Percentiles rank a stretch among this genome's conserved stretches.
These are phyloP conservation scores for Leccinum longicurvipes DNA, from an alignment of 768 basidiomycete genomes.

Conservation along the genomic window DNA sequence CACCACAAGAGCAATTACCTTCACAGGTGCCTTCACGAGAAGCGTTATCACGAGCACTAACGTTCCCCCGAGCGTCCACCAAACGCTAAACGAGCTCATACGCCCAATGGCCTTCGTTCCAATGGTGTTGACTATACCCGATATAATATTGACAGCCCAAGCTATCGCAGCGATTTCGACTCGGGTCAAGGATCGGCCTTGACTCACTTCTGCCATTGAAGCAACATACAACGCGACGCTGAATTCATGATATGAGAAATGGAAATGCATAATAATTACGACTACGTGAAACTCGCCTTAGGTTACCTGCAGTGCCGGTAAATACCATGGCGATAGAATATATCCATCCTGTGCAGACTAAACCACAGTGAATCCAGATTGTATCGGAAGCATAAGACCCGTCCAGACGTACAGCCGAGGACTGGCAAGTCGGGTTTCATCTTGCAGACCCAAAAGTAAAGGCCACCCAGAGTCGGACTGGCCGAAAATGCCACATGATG, in stretches of 20 bases:
- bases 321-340: constrained; percentile 60
- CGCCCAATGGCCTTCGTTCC: constrained; percentile 56
- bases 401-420: constrained; percentile 44
- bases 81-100: constrained; percentile 54
- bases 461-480: constrained; percentile 54
- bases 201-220: constrained; percentile 49
- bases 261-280: neutral
- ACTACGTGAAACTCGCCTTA: constrained; percentile 35
- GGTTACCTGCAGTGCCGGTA: constrained; percentile 57
- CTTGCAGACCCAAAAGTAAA: constrained; percentile 63
- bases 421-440: constrained; percentile 54
- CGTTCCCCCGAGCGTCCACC: constrained; percentile 62
- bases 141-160: constrained; percentile 55
- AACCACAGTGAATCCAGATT: neutral
- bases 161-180: constrained; percentile 52
- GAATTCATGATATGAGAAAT: neutral
- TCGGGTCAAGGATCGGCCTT: constrained; percentile 40
- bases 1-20: constrained; percentile 30
- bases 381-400: neutral
- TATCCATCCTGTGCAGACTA: constrained; percentile 52
- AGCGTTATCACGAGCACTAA: constrained; percentile 54
- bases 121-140: constrained; percentile 52
- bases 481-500: neutral
- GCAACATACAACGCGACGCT: constrained; percentile 56
- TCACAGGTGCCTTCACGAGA: constrained; percentile 53